Base-by-base conservation (phyloP, 805 yeast species). In the Ogataea nonfermentans region DNA sequence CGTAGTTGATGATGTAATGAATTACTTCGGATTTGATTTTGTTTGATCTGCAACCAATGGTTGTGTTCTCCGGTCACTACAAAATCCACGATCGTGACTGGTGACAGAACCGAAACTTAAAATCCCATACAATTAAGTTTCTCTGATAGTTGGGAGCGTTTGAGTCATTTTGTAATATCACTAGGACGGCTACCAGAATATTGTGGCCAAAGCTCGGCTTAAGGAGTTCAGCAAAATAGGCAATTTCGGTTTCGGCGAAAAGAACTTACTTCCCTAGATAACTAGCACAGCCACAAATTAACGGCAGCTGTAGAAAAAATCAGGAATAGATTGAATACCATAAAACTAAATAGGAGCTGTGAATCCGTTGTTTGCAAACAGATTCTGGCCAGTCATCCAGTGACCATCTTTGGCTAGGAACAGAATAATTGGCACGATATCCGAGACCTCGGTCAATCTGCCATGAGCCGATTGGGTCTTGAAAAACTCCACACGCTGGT, bases 301-400 rank as follows among this genome's bases (percentile, higher is more conserved):
- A n/a, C n/a, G n/a, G n/a, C n/a, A n/a, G n/a, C n/a, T n/a, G n/a
- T 32, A 82, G 45, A 51, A 61, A 61, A 32, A 56, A 61, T 4
- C 29, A 40, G 38, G 53, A 59, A 36, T 61, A 61, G 3, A 55
- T 27, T 3, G 34, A 39, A 30, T 60, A 61, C 15, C 49, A 33
- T 29, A 43, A 26, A 14, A 9, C 32, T 36, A 47, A 27, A 37
- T 20, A 29, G 74, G 81, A 34, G 85, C 82, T 43, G 84, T 78
- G 61, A 78, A 78, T 5, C 84, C 85, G 47, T 84, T 84, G 33
- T 72, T 69, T 35, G 81, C 80, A 48, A 67, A 80, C 39, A 80
- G 64, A 48, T 83, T 79, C 61, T 81, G 88, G 37, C 87, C 87
- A 34, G 78, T 78, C 56, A 80, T 73, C 85, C 86, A 81, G 52